Evolutionary conservation across 768 basidiomycete genomes (phyloP).

Genomic region (Tylopilus plumbeoviolaceoides): DNA sequence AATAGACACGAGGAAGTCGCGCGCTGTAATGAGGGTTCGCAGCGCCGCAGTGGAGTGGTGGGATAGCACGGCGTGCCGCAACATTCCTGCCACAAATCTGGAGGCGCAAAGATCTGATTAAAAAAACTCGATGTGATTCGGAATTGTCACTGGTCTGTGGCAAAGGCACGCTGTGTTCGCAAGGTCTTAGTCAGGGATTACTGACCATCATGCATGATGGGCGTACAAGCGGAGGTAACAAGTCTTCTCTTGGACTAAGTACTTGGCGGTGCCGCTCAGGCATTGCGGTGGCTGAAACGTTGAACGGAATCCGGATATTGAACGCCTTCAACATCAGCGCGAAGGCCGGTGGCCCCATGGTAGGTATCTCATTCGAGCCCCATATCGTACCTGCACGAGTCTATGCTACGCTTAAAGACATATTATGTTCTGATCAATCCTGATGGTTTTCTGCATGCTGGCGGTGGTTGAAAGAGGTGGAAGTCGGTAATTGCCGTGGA

Average conservation of each 20-base stretch:
- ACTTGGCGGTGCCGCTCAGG: background rate
- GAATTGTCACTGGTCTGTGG: constrained; percentile 8
- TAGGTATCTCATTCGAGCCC: too few relatives aligned
- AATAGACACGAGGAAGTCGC: constrained; percentile 12
- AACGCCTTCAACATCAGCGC: background rate
- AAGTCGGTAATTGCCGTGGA: constrained; percentile 15
- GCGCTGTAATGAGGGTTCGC: background rate
- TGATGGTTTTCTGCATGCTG: too few relatives aligned
- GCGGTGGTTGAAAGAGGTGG: too few relatives aligned
- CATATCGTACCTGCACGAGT: background rate
- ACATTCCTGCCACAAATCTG: constrained; percentile 7
- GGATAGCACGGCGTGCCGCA: constrained; percentile 5
- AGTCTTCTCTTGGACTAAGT: background rate
- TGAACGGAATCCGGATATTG: background rate
- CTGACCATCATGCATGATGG: background rate
- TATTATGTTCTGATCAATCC: too few relatives aligned
- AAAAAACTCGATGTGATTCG: background rate
- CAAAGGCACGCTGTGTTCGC: constrained; percentile 13
- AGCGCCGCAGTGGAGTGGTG: constrained; percentile 1
- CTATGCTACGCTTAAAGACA: background rate
- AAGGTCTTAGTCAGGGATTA: background rate
- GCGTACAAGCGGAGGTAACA: background rate
- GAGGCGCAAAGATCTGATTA: constrained; percentile 12
- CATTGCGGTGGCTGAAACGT: background rate
- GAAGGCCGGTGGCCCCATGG: background rate